Base-by-base conservation (phyloP, 2,329 filamentous ascomycete species). In the Gaeumannomyces sp. region DNA sequence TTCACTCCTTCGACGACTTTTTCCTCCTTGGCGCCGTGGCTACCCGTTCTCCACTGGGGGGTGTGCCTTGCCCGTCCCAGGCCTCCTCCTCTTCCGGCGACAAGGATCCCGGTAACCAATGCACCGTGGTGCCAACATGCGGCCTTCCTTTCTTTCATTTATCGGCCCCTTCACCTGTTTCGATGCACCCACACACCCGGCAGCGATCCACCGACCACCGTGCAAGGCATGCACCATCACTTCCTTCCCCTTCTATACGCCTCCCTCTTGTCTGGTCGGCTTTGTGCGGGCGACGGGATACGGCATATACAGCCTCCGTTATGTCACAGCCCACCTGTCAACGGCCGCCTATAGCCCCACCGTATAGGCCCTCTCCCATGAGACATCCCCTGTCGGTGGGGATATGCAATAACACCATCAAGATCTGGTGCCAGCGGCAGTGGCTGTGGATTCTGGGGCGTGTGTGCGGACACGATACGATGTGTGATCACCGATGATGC, bases 271-370 rank as follows among this genome's bases (percentile, higher is more conserved):
- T 10, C 7, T 53, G 45, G 45, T 53, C 57, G 25, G 57, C 57
- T 59, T 31, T 28, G 22, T 59, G 57, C 29, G 57, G 25, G 57
- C 57, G 57, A 31, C 25, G 57, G 57, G 27, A 59, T 29, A 25
- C 57, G 57, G 57, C 25, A 59, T 59, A 59, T 28, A 28, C 57
- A 59, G 59, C 57, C 57, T 31, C 57, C 27, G 25, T 29, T 60
- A n/a, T 60, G 59, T n/a, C 28, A 31, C 59, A 60, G 22, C 14
- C 27, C 27, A 53, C 45, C 45, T 53, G 45, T 53, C 45, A 53
- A 53, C 45, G 45, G 19, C 45, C 22, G 45, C 19, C 45, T 7
- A 19, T n/a, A 25, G 22, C 45, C 56, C 56, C 56, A 22, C 56
- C 56, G 16, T 33, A 33, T 33, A 45, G 38, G 38, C 16, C 38